phyloP scores from a whole-genome alignment of 1,284 basidiomycete genomes.

The Omphalotus olearius region DNA sequence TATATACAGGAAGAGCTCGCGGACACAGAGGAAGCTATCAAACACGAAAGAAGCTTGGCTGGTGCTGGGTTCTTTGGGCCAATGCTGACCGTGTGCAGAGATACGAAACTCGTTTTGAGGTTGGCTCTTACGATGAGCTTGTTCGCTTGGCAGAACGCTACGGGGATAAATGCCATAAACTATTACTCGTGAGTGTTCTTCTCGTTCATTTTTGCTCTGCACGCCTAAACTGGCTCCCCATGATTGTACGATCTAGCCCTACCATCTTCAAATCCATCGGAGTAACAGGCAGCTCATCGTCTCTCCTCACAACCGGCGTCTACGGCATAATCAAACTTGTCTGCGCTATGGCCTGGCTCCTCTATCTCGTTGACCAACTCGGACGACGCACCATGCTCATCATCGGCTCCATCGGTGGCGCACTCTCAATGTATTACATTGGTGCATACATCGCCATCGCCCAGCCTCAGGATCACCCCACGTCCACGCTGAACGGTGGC shows the following conservation, averaged over 20 bases:
- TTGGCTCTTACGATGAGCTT: constrained; percentile 25
- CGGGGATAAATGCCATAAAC: constrained; percentile 38
- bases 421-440: constrained; percentile 37
- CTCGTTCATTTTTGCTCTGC: not conserved
- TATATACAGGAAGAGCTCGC: constrained; percentile 35
- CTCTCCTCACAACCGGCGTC: constrained; percentile 43
- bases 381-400: constrained; percentile 37
- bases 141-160: constrained; percentile 32
- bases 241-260: constrained; percentile 19
- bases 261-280: constrained; percentile 40
- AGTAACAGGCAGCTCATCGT: constrained; percentile 32
- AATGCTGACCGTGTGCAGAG: constrained; percentile 25
- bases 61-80: constrained; percentile 31
- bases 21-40: constrained; percentile 25
- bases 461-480: constrained; percentile 21
- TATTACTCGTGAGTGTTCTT: constrained; percentile 32
- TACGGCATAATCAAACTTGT: constrained; percentile 31
- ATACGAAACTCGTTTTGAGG: constrained; percentile 22
- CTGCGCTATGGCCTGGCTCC: constrained; percentile 17
- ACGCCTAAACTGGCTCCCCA: constrained; percentile 9
- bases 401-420: constrained; percentile 36
- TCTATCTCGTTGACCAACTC: constrained; percentile 20
- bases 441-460: constrained; percentile 32
- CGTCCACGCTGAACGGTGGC: constrained; percentile 20
- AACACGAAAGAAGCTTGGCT: constrained; percentile 26